Evolutionary conservation across 2,329 filamentous ascomycete species (phyloP), one percentile per base, ranked within the genome.

Genomic region (Verticillium alfalfae): DNA sequence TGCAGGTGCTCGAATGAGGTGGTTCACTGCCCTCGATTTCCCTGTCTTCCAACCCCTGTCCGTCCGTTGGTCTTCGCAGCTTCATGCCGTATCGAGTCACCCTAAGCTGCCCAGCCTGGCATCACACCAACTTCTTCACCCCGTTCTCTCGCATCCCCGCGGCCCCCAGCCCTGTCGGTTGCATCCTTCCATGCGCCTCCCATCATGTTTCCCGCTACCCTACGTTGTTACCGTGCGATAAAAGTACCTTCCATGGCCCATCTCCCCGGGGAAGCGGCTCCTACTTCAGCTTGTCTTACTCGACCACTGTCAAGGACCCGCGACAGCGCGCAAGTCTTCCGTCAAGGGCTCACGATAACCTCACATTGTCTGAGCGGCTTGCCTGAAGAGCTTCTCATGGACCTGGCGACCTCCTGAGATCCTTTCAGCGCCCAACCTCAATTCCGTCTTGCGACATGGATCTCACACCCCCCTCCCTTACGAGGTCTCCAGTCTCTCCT

Each of bases 401-500:
- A 22, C 26, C 31, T 16, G 15, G 26, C 15, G 16, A 34, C 26
- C 13, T 36, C 15, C 15, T 57, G 55, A 18, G 10, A 57, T 31
- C 26, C 26, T 31, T 31, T 31, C 26, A 31, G 26, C 4, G 26
- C 26, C 26, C 31, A 59, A 49, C 15, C 22, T 18, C n/a, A 34
- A 9, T 9, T 31, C 7, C 49, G n/a, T 18, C 52, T 31, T 26
- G 63, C 67, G 70, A 69, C 72, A 83, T 83, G 80, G 80, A 81
- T 71, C 74, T 78, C 66, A 79, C 79, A 71, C 80, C 80, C 67
- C 79, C 78, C 60, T 75, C 79, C 56, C 73, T 81, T 62, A 79
- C 75, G 62, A 73, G 74, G 69, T 80, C 78, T 63, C 75, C 78
- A 34, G 72, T 72, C 18, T 79, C 78, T 56, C 75, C 78, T 62